These are phyloP conservation scores for Luffa aegyptiaca DNA, from an alignment of 306 rosid genomes.

Conservation along the genomic window DNA sequence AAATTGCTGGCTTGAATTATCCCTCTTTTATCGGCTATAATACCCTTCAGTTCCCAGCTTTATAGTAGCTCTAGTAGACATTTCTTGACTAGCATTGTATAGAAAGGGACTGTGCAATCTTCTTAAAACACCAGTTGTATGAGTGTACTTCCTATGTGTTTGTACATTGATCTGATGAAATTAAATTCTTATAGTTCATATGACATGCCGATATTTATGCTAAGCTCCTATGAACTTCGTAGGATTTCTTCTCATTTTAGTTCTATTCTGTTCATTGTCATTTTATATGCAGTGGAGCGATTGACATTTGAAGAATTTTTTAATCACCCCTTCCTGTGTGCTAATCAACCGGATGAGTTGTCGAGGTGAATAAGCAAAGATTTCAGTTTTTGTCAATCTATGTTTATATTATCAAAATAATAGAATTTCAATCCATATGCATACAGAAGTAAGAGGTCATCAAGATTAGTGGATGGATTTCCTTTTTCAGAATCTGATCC, in stretches of 20 bases:
- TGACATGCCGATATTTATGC: neutral
- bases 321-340: slow-evolving; percentile 65
- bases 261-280: slow-evolving; percentile 4
- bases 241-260: slow-evolving; percentile 6
- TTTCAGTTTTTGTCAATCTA: slow-evolving; percentile 8
- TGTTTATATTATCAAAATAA: slow-evolving; percentile 16
- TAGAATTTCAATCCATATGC: slow-evolving; percentile 9
- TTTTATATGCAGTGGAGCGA: slow-evolving; percentile 72
- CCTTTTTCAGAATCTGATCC: slow-evolving; percentile 32
- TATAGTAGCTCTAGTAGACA: neutral
- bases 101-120: neutral
- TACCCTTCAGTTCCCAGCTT: neutral
- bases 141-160: neutral
- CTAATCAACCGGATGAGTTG: slow-evolving; percentile 38
- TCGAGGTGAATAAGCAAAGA: slow-evolving; percentile 38
- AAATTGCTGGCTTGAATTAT: neutral
- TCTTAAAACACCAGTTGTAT: neutral
- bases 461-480: slow-evolving; percentile 46
- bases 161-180: neutral
- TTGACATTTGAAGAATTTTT: slow-evolving; percentile 91
- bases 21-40: neutral
- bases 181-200: neutral
- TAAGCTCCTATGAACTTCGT: slow-evolving; percentile 3
- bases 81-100: neutral
- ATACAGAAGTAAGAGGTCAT: slow-evolving; percentile 46